Evolutionary conservation across 2,329 filamentous ascomycete genomes (phyloP).

Genomic region (Venturia pyrina): DNA sequence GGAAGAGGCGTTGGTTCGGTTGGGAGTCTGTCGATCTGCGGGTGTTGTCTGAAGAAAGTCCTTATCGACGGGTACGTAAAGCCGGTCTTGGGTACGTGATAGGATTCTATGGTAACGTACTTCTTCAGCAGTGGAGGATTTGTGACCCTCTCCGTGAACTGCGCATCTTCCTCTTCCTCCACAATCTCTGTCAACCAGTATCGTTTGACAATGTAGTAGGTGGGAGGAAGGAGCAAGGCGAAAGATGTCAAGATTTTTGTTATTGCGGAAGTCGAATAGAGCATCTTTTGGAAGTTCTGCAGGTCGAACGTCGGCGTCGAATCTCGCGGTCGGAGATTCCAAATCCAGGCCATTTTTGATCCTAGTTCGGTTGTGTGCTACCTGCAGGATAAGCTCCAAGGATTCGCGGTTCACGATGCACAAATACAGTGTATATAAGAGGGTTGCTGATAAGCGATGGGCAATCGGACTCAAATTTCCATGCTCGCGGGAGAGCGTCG

Average conservation of each 20-base stretch:
- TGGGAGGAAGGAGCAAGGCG: not conserved
- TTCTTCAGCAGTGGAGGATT: slow-evolving; percentile 76
- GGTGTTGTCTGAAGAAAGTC: slow-evolving; percentile 74
- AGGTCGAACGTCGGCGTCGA: not conserved
- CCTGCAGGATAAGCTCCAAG: not conserved
- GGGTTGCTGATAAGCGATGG: not conserved
- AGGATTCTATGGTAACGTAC: slow-evolving; percentile 60
- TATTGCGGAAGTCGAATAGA: not conserved
- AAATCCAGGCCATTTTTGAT: not conserved
- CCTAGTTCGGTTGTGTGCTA: not conserved
- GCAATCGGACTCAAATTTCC: not conserved
- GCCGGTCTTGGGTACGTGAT: slow-evolving; percentile 54
- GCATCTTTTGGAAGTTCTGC: not conserved
- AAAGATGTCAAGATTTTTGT: not conserved
- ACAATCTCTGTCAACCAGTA: not conserved
- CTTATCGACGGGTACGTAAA: slow-evolving; percentile 66
- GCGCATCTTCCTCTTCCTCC: not conserved
- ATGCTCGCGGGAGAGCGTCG: not conserved
- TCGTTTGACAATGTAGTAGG: not conserved
- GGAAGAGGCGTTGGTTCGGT: slow-evolving; percentile 59
- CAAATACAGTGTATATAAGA: not conserved
- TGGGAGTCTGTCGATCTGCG: slow-evolving; percentile 73
- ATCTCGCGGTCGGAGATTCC: not conserved
- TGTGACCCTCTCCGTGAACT: not conserved
- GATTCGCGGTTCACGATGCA: not conserved